Conservation (phyloP, 768 basidiomycete genomes). For the Phlegmacium glaucopus region DNA sequence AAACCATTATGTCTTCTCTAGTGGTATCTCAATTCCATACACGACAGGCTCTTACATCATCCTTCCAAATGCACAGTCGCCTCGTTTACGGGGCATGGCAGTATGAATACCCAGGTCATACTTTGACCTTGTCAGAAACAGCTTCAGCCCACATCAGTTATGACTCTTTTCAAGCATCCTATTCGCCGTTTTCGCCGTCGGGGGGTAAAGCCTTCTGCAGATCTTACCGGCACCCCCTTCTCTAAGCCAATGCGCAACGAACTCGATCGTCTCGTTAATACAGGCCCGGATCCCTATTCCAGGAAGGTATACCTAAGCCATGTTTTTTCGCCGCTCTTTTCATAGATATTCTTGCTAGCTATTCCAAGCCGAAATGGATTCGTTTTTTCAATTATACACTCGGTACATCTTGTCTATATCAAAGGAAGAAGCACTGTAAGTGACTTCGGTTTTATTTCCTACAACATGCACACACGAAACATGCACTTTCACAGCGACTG, state of each 20-base stretch:
- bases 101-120: background rate
- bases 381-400: conserved; percentile 80
- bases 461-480: conserved; percentile 39
- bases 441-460: conserved; percentile 51
- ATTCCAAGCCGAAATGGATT: conserved; percentile 81
- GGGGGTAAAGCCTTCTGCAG: conserved; percentile 37
- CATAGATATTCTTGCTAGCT: conserved; percentile 29
- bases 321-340: background rate
- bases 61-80: too few relatives aligned
- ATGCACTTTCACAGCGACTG: conserved; percentile 46
- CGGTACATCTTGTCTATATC: conserved; percentile 74
- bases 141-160: conserved; percentile 11
- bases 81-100: background rate
- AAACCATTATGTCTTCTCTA: too few relatives aligned
- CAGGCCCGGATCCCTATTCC: conserved; percentile 50
- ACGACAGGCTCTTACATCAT: too few relatives aligned
- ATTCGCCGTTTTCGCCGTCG: conserved; percentile 35
- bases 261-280: conserved; percentile 61
- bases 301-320: conserved; percentile 46
- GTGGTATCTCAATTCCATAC: too few relatives aligned
- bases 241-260: conserved; percentile 66
- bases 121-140: background rate
- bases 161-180: conserved; percentile 36
- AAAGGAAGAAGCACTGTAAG: conserved; percentile 67
- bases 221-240: conserved; percentile 42